Base-by-base conservation (phyloP, 2,329 filamentous ascomycete genomes). In the Xylariaceae sp. region DNA sequence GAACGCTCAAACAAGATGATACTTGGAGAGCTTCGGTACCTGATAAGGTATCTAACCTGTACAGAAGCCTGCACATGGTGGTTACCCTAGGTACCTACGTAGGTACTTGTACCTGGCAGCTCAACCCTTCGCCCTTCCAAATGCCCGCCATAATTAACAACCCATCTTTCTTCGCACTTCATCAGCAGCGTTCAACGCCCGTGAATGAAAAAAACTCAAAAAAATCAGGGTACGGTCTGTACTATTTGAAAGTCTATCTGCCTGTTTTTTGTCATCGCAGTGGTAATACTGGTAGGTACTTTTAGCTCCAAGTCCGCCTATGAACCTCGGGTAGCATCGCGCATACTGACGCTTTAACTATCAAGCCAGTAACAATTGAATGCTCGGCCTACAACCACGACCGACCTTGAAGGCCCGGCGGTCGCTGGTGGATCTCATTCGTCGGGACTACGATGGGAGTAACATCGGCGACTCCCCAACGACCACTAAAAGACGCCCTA, bases 401-500 rank as follows among this genome's bases (percentile, higher is more conserved):
- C 71, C 80, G 55, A 72, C 71, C 57, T 70, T 81, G 61, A 76
- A 72, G 76, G 74, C 76, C 64, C 74, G 77, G 70, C 77, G 75
- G 63, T 80, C 77, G 59, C 69, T 81, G 62, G 73, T 81, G 68
- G 78, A 80, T 58, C 72, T 81, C 57, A 69, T 76, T 56, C 70
- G 61, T 65, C 62, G 62, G 59, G 64, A 64, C 59, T 62, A 62
- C 58, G 60, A 46, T 55, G 53, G 62, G 59, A 64, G 59, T 60
- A 59, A 42, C 32, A 54, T 47, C 55, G 60, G 60, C 35, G 51
- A 54, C 51, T 53, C 52, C 57, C 59, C 56, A 53, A 51, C 27
- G 26, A 39, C 50, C 37, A 50, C 46, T 53, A 48, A 35, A 42
- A 19, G 45, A 44, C 19, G 19, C 19, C 37, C 56, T 27, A 39